Conservation (phyloP, 2,329 filamentous ascomycete species). For the Tolypocladium endophyticum region DNA sequence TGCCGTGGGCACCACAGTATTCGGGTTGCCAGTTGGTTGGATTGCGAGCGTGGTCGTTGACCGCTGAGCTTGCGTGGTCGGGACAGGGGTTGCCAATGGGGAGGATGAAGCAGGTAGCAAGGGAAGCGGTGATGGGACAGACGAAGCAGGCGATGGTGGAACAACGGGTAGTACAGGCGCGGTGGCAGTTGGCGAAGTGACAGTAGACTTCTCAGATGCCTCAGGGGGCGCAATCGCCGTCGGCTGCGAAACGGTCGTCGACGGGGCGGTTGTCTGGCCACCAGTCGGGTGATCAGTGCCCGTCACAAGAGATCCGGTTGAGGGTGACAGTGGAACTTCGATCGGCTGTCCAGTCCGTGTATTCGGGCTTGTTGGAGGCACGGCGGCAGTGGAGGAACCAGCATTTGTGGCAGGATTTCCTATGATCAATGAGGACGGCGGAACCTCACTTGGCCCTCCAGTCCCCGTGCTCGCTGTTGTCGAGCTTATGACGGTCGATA, state of each 20-base stretch:
- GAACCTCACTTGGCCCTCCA: neutral
- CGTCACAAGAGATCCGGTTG: neutral
- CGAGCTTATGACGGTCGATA: neutral
- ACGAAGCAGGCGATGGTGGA: neutral
- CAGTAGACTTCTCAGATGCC: neutral
- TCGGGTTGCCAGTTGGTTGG: constrained; percentile 23
- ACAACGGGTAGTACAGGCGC: neutral
- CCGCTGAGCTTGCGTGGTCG: neutral
- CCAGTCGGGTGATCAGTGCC: neutral
- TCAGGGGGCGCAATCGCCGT: neutral
- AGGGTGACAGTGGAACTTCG: neutral
- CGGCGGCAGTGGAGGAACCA: neutral
- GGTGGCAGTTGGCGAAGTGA: neutral
- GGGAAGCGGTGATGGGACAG: neutral
- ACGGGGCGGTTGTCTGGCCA: neutral
- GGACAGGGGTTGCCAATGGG: neutral
- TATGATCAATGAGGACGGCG: neutral
- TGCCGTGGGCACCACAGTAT: constrained; percentile 30
- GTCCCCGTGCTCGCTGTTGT: neutral
- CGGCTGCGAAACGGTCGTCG: neutral
- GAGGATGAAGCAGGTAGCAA: constrained; percentile 6
- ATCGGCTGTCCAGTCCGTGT: neutral
- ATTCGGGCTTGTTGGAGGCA: neutral
- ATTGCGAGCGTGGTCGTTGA: constrained; percentile 5
- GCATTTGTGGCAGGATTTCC: neutral